Base-by-base conservation (phyloP, 352 stramenopile genomes). In the Pythium angustatum region DNA sequence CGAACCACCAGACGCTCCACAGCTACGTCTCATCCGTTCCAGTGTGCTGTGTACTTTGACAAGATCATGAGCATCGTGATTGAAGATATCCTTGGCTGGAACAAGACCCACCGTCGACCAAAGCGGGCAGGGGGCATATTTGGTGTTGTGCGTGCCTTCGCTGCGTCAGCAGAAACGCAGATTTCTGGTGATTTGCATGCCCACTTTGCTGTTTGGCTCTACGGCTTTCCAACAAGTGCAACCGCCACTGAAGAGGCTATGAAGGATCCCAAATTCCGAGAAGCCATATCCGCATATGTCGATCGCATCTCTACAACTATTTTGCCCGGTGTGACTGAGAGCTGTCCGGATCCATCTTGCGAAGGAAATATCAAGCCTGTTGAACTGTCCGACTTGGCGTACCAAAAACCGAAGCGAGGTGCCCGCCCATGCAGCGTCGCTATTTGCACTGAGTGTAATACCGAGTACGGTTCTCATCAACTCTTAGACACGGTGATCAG, bases 31-130 rank as follows among this genome's bases (percentile, higher is more conserved):
- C 31, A 56, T 21, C 49, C 49, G 19, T 56, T 56, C 22, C 49
- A 56, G 31, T 43, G 49, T 27, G 49, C 49, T 27, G 15, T 56
- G 10, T 57, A 57, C 49, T 57, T 57, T 26, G 28, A 43, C 49
- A 26, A 28, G 10, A 17, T 57, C 3, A 57, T 57, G 49, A 43
- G 10, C 2, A 57, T 57, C 33, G 30, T 57, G 2, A 57, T 57
- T 26, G 49, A 57, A 22, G 49, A 43, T 17, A 28, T 57, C 19
- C 49, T 57, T 26, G 49, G 49, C 8, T 57, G 49, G 49, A 19
- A 19, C 19, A 24, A 40, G 30, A 40, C 33, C 33, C 12, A 43
- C 21, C 28, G 15, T 1, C 49, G 49, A 26, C 49, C 49, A 2
- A 57, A 57, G 33, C 49, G 49, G 1, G 28, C 15, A 24, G 49